Evolutionary conservation across 305 asterid species (phyloP), one percentile per base, ranked within the genome.

Genomic region (Rubia tinctorum): DNA sequence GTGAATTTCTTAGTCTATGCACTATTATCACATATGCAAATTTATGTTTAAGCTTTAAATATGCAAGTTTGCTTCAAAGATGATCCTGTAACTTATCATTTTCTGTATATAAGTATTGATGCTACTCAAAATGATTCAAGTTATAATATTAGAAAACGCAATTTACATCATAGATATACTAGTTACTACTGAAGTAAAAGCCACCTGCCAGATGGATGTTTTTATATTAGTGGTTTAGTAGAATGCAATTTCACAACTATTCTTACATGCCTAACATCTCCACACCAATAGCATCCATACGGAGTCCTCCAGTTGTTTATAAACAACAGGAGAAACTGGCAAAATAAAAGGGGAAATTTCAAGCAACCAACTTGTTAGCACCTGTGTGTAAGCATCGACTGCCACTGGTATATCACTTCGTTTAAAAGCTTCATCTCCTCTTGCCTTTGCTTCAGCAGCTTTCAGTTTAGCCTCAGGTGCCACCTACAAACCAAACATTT

Each of bases 331-430:
- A 5, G 51, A 40, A 40, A 40, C 30, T n/a, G 15, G 25, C 66
- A 69, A 45, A 45, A 61, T 60, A 34, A n/a, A 77, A 34, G 42
- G 40, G 74, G 30, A 66, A 68, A 25, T 67, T 43, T 20, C 6
- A 42, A 56, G 25, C 17, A 45, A 68, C 10, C 30, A 47, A 13
- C 12, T 60, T 27, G 14, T 20, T 39, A 17, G 59, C 73, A 93
- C 98, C 98, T 93, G 97, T 18, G 99, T 90, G 77, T 91, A 94
- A 79, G 97, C 88, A 83, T 91, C 99, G 61, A 91, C 73, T 64
- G 99, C 97, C 45, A 75, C 45, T 82, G 82, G 81, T 77, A 77
- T 86, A 71, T 94, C 97, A 68, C 86, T 84, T 79, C 90, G 81
- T 82, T 82, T 87, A 82, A 88, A 94, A 73, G 99, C 91, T 64